These are phyloP conservation scores for Eucalyptus guilfoylei DNA, from an alignment of 345 rosid genomes.

Conservation along the genomic window DNA sequence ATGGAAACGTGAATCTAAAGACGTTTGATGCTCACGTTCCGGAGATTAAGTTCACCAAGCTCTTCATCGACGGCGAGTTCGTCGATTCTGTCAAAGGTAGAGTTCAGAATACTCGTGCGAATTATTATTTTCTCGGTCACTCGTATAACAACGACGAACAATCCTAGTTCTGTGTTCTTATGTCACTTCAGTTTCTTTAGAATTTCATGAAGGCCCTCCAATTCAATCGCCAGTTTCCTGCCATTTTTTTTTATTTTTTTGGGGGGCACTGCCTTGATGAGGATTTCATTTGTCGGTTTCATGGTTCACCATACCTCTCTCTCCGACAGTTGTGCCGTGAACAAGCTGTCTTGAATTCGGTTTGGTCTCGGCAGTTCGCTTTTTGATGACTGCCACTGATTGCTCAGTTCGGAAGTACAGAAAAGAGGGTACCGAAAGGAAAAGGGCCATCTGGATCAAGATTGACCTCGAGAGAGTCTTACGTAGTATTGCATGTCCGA, in stretches of 20 bases:
- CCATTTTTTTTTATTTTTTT: not conserved
- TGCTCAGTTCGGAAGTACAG: not conserved
- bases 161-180: not conserved
- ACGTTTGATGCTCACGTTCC: conserved; percentile 15
- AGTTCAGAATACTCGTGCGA: not conserved
- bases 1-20: conserved; percentile 14
- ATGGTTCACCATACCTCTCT: not conserved
- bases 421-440: not conserved
- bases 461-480: not conserved
- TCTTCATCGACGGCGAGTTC: conserved; percentile 62
- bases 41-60: conserved; percentile 44
- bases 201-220: not conserved
- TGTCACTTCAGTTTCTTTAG: not conserved
- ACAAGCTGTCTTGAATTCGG: not conserved
- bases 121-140: not conserved
- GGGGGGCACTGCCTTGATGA: not conserved
- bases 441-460: not conserved
- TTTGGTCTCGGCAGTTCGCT: not conserved
- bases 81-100: conserved; percentile 53
- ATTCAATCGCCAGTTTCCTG: not conserved
- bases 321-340: not conserved
- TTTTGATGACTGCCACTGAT: not conserved
- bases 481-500: not conserved
- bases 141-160: not conserved
- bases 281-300: not conserved